Percentiles rank a stretch among this genome's conserved stretches.
phyloP scores from a whole-genome alignment of 305 asterid species.

The Fraxinus paxiana region DNA sequence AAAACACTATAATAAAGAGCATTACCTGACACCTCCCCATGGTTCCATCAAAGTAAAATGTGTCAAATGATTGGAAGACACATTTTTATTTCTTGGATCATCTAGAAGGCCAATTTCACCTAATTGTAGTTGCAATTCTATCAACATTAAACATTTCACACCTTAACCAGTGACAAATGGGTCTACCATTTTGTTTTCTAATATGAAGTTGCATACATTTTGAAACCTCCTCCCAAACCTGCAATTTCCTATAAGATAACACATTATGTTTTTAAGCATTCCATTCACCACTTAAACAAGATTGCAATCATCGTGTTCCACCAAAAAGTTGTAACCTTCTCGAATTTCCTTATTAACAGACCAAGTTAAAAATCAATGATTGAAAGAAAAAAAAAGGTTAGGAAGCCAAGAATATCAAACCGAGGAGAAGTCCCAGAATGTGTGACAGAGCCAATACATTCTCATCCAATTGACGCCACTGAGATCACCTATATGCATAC shows the following conservation, averaged over 20 bases:
- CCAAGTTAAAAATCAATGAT: background rate
- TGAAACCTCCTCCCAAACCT: background rate
- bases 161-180: background rate
- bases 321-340: background rate
- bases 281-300: background rate
- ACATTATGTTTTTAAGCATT: background rate
- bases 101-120: background rate
- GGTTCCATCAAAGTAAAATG: background rate
- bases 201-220: background rate
- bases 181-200: background rate
- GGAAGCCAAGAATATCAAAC: background rate
- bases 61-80: background rate
- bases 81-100: slow-evolving; percentile 2
- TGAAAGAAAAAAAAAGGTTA: background rate
- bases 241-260: background rate
- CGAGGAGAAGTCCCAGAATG: background rate
- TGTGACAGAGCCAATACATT: background rate
- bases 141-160: background rate
- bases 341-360: background rate
- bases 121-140: background rate
- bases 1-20: background rate
- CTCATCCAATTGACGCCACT: background rate
- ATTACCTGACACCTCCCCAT: background rate
- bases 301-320: background rate
- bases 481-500: background rate